Evolutionary conservation across 305 asterid species (phyloP).

Genomic region (Fraxinus paxiana): DNA sequence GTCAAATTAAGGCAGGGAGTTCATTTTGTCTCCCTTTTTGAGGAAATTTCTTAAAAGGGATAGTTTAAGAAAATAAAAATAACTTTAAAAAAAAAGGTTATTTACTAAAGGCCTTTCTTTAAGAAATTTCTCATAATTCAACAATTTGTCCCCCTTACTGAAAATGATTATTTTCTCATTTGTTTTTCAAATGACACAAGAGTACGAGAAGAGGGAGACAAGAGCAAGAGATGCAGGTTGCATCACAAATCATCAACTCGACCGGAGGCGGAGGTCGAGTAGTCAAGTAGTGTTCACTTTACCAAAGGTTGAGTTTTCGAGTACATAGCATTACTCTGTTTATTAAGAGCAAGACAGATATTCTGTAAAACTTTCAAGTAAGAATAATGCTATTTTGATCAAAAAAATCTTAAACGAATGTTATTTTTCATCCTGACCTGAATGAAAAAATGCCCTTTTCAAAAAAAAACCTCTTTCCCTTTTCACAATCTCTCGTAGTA

Average conservation of each 20-base stretch:
- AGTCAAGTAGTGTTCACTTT: background rate
- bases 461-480: background rate
- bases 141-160: background rate
- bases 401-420: background rate
- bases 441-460: background rate
- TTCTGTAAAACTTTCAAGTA: background rate
- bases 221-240: background rate
- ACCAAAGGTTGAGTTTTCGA: background rate
- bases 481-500: background rate
- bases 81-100: background rate
- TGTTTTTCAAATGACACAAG: background rate
- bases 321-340: background rate
- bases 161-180: background rate
- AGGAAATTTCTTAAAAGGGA: background rate
- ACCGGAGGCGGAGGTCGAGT: background rate
- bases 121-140: background rate
- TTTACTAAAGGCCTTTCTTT: background rate
- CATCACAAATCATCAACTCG: background rate
- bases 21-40: background rate
- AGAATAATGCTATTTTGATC: background rate
- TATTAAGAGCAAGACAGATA: background rate
- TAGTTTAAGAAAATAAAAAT: background rate
- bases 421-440: background rate
- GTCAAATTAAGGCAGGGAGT: background rate
- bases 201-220: background rate